These are phyloP conservation scores for Penicillium aurantiogriseum DNA, from an alignment of 2,329 filamentous ascomycete genomes.

Conservation along the genomic window DNA sequence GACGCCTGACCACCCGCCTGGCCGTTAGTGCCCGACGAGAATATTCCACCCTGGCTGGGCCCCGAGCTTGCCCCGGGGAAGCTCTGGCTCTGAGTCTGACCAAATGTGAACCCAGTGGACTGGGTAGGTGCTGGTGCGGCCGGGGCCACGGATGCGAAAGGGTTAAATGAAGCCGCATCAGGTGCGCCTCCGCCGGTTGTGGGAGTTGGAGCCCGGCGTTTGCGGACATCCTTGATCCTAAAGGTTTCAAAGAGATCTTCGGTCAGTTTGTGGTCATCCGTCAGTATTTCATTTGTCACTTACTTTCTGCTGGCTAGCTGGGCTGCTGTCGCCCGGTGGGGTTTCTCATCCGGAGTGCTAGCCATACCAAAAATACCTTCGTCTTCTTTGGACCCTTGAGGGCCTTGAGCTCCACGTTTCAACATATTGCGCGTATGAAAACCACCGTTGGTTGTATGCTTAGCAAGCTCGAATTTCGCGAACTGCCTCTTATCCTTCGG, in stretches of 20 bases:
- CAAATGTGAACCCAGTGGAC: conserved; percentile 20
- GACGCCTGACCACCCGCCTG: conserved; percentile 11
- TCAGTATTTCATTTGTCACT: conserved; percentile 33
- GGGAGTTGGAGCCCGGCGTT: conserved; percentile 19
- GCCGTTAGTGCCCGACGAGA: conserved; percentile 19
- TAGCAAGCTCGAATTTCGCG: conserved; percentile 1
- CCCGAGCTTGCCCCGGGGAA: conserved; percentile 21
- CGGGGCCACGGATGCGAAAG: conserved; percentile 13
- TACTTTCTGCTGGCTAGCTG: conserved; percentile 57
- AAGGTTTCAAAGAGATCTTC: neutral
- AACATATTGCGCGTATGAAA: conserved; percentile 31
- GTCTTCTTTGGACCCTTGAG: conserved; percentile 37
- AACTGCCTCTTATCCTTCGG: neutral
- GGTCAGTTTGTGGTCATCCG: conserved; percentile 2
- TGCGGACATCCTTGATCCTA: conserved; percentile 33
- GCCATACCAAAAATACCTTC: conserved; percentile 35
- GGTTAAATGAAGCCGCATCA: conserved; percentile 7
- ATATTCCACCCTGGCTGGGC: conserved; percentile 16
- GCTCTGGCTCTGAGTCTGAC: conserved; percentile 24
- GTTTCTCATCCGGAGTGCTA: conserved; percentile 44
- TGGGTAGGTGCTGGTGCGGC: conserved; percentile 13
- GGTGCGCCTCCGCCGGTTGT: conserved; percentile 11
- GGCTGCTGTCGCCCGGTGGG: conserved; percentile 53
- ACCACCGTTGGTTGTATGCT: neutral
- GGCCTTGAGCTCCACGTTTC: conserved; percentile 39